phyloP scores from a whole-genome alignment of 331 rosid genomes.

The Stylosanthes scabra region DNA sequence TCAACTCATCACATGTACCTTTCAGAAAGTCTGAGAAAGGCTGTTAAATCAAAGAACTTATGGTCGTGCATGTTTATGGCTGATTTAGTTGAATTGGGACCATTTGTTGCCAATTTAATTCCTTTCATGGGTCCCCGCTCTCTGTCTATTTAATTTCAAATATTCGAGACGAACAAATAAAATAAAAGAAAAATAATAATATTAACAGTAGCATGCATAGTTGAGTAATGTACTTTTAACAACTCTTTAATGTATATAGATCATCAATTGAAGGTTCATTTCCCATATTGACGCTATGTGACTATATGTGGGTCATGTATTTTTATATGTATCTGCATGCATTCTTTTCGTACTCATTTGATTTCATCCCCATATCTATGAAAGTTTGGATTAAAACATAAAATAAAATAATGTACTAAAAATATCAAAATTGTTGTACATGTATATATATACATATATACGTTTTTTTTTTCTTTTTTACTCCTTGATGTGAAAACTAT shows the following conservation, averaged over 20 bases:
- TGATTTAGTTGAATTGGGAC: conserved; percentile 47
- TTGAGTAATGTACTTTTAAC: conserved; percentile 18
- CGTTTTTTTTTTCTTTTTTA: conserved; percentile 40
- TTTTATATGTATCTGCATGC: conserved; percentile 12
- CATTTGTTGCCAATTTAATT: conserved; percentile 43
- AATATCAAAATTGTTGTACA: conserved; percentile 22
- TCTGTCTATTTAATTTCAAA: conserved; percentile 35
- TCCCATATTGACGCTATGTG: conserved; percentile 13
- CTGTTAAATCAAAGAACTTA: conserved; percentile 33
- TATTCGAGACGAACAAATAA: conserved; percentile 26
- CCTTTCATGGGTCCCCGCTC: conserved; percentile 54
- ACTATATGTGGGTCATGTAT: conserved; percentile 25
- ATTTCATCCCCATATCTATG: conserved; percentile 31
- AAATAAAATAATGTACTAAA: conserved; percentile 28
- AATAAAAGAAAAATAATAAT: background rate
- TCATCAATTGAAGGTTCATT: conserved; percentile 21
- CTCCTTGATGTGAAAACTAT: conserved; percentile 20
- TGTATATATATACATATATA: background rate
- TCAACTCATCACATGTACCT: conserved; percentile 35
- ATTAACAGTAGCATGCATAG: background rate
- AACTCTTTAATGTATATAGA: conserved; percentile 13
- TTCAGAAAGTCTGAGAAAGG: conserved; percentile 37
- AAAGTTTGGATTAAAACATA: conserved; percentile 3
- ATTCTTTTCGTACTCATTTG: conserved; percentile 4
- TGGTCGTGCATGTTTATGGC: conserved; percentile 38